Percentiles rank a stretch among this genome's conserved stretches.
These are phyloP conservation scores for Bimuria novae-zelandiae DNA, from an alignment of 2,329 filamentous ascomycete genomes.

Conservation along the genomic window DNA sequence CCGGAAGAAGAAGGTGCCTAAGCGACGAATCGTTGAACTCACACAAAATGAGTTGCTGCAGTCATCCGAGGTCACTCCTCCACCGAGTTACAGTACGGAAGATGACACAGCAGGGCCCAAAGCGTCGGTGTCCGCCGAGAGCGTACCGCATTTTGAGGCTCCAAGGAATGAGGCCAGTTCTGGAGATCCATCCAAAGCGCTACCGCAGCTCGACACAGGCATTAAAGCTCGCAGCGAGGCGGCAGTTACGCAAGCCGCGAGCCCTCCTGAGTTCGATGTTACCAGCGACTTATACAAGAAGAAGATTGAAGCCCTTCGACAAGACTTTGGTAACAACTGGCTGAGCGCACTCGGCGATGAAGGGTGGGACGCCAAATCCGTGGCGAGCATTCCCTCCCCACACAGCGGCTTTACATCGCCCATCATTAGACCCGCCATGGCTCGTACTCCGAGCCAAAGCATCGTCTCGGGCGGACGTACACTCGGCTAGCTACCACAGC, in stretches of 20 bases:
- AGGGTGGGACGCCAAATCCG: conserved; percentile 52
- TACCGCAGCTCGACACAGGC: conserved; percentile 40
- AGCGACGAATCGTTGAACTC: conserved; percentile 63
- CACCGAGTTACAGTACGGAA: conserved; percentile 16
- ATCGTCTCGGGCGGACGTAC: conserved; percentile 47
- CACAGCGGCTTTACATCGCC: conserved; percentile 37
- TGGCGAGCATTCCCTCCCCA: conserved; percentile 39
- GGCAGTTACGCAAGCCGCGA: conserved; percentile 16
- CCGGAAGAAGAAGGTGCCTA: conserved; percentile 61
- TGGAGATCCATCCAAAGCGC: conserved; percentile 39
- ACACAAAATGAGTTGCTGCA: conserved; percentile 49
- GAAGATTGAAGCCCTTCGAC: conserved; percentile 83
- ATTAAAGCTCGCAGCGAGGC: conserved; percentile 22
- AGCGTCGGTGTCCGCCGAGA: conserved; percentile 16
- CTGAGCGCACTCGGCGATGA: conserved; percentile 85
- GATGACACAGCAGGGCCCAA: conserved; percentile 15
- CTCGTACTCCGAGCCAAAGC: conserved; percentile 45
- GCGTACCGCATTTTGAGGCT: conserved; percentile 35
- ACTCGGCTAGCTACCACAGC: conserved; percentile 34
- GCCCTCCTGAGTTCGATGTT: conserved; percentile 62
- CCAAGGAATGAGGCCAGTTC: conserved; percentile 21
- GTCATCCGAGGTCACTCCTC: conserved; percentile 9
- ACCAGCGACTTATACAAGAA: conserved; percentile 81
- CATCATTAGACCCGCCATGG: conserved; percentile 35
- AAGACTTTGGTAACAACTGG: conserved; percentile 85